Conservation (phyloP, 805 yeast species). For the Ogataea chonburiensis region DNA sequence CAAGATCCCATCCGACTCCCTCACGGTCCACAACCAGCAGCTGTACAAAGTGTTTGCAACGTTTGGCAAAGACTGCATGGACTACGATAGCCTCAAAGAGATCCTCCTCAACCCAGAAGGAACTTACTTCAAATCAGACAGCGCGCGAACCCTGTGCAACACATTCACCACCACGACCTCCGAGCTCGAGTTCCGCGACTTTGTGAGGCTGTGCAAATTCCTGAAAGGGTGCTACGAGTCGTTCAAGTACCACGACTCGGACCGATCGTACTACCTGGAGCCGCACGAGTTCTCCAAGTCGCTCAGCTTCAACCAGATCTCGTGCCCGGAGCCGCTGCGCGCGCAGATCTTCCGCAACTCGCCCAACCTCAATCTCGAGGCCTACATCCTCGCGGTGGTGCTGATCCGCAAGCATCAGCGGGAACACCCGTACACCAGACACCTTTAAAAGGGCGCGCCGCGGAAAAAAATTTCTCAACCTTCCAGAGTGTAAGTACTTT, state of each 20-base stretch:
- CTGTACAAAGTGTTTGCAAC: conserved; percentile 21
- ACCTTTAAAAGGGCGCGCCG: conserved; percentile 2
- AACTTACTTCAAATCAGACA: conserved; percentile 17
- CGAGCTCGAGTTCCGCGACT: conserved; percentile 28
- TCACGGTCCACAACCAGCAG: conserved; percentile 25
- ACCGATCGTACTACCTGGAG: conserved; percentile 27
- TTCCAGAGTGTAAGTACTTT: conserved; percentile 8
- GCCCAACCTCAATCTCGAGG: conserved; percentile 26
- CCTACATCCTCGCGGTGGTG: conserved; percentile 30
- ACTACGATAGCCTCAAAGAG: conserved; percentile 15
- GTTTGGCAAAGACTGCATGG: conserved; percentile 20
- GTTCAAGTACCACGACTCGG: conserved; percentile 31
- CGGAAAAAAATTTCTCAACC: conserved; percentile 2
- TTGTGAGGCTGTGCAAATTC: conserved; percentile 30
- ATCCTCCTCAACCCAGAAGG: conserved; percentile 28
- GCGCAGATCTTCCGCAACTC: conserved; percentile 22
- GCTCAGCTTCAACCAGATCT: conserved; percentile 24
- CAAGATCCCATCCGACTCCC: conserved; percentile 13
- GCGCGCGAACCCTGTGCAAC: conserved; percentile 21
- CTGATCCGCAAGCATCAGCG: conserved; percentile 26
- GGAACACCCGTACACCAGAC: conserved; percentile 9
- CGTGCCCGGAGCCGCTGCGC: conserved; percentile 25
- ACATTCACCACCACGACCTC: conserved; percentile 20
- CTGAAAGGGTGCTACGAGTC: conserved; percentile 33
- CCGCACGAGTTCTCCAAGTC: conserved; percentile 31